Percentiles rank a stretch among this genome's conserved stretches.
phyloP scores from a whole-genome alignment of 495 filamentous ascomycete species.

The Clohesyomyces aquaticus region DNA sequence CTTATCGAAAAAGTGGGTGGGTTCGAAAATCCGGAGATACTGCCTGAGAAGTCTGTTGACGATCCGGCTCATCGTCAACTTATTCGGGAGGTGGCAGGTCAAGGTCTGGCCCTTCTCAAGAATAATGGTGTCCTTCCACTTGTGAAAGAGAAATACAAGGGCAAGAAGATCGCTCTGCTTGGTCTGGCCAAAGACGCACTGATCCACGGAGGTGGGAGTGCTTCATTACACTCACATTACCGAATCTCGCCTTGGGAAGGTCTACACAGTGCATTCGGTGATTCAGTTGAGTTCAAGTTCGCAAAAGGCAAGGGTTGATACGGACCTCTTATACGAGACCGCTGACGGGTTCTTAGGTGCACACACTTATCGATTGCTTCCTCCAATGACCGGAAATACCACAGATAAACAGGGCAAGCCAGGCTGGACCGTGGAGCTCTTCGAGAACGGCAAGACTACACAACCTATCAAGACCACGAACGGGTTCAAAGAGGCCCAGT shows the following conservation, averaged over 20 bases:
- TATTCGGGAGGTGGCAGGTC: conserved; percentile 26
- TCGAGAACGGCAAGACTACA: conserved; percentile 16
- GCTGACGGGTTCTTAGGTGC: conserved; percentile 6
- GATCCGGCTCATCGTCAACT: conserved; percentile 24
- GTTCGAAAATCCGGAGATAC: conserved; percentile 27
- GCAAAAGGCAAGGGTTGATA: conserved; percentile 20
- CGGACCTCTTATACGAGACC: not conserved
- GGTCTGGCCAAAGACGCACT: conserved; percentile 24
- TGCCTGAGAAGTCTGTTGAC: conserved; percentile 26
- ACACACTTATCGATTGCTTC: conserved; percentile 24
- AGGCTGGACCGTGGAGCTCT: conserved; percentile 26
- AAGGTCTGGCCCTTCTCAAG: conserved; percentile 35
- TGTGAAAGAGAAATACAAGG: conserved; percentile 22
- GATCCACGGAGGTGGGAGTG: conserved; percentile 30
- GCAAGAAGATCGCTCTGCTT: conserved; percentile 27
- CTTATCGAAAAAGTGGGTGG: conserved; percentile 23
- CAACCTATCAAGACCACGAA: conserved; percentile 9
- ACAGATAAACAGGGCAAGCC: conserved; percentile 2
- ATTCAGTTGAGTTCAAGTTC: conserved; percentile 24
- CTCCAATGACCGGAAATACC: conserved; percentile 7
- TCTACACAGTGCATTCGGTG: conserved; percentile 10
- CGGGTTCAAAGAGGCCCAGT: conserved; percentile 2
- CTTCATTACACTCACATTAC: conserved; percentile 26
- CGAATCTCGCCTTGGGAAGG: conserved; percentile 29
- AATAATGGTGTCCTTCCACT: conserved; percentile 32